Base-by-base conservation (phyloP, 805 yeast genomes). In the Ogataea chonburiensis region DNA sequence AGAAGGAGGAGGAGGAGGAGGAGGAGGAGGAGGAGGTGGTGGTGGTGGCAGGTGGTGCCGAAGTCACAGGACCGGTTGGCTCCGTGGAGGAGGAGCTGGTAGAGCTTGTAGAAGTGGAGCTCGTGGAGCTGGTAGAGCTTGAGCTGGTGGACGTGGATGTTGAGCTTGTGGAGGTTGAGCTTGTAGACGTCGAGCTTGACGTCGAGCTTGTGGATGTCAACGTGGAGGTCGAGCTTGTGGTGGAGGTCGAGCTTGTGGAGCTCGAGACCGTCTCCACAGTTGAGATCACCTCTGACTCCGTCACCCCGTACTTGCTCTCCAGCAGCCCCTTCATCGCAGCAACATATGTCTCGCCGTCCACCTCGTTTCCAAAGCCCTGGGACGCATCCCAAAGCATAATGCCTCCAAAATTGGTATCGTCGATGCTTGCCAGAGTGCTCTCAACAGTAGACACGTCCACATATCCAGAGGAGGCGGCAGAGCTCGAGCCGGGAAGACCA, bases 381-480 rank as follows among this genome's bases (percentile, higher is more conserved):
- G 81, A 68, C 11, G 87, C 85, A 49, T 87, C 95, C 97, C 98
- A 89, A 43, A 88, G 64, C 72, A 82, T 77, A 53, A 89, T 75
- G 21, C 88, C 84, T 15, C 82, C 82, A 48, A 88, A 74, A 42
- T 76, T 69, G 36, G 69, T 30, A 37, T 47, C 52, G 16, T 50
- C 32, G 17, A 33, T 24, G 20, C 42, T 35, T 13, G 39, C 44
- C n/a, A 66, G 37, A 27, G 56, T 66, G 4, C 41, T 28, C n/a
- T 49, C 24, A 17, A 68, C 56, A 19, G 68, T 54, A 19, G 66
- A 72, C 14, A 68, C 72, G 24, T 68, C 64, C 20, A 66, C 66
- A 47, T 75, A 82, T 12, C 88, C 88, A 10, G 69, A 54, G 1
- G 71, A 67, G 4, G 86, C 83, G 30, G 81, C 75, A 24, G 66